These are phyloP conservation scores for Arthroderma sp. DNA, from an alignment of 2,329 filamentous ascomycete genomes.

Conservation along the genomic window DNA sequence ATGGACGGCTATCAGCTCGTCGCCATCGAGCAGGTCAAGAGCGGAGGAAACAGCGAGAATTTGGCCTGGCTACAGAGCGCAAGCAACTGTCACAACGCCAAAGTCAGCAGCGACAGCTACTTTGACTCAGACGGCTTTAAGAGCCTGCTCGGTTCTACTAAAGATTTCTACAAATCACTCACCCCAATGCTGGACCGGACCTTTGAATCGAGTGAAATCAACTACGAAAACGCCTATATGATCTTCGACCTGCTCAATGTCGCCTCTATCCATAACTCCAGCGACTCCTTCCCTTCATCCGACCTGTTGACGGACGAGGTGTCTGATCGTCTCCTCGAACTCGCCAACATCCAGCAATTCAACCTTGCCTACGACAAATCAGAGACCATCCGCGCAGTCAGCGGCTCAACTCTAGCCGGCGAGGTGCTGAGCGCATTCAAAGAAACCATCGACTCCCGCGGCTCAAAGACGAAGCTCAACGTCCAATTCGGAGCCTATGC, in stretches of 20 bases:
- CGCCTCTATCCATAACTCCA: conserved; percentile 48
- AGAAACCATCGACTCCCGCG: conserved; percentile 24
- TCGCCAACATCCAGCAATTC: conserved; percentile 71
- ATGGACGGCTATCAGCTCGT: conserved; percentile 75
- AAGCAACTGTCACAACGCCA: conserved; percentile 42
- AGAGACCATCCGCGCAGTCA: conserved; percentile 34
- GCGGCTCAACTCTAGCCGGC: conserved; percentile 53
- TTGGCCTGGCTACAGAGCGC: conserved; percentile 46
- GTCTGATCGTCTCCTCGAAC: conserved; percentile 51
- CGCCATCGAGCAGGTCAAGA: conserved; percentile 51
- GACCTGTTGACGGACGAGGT: conserved; percentile 47
- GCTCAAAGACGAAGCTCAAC: conserved; percentile 27
- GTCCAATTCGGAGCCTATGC: conserved; percentile 51
- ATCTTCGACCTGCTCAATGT: conserved; percentile 55
- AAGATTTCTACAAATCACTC: conserved; percentile 41
- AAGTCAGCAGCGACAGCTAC: conserved; percentile 46
- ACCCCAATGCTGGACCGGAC: conserved; percentile 40
- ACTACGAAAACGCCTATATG: conserved; percentile 50
- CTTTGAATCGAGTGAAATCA: conserved; percentile 36
- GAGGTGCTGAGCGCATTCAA: conserved; percentile 39
- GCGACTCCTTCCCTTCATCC: conserved; percentile 42
- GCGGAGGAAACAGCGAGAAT: conserved; percentile 47
- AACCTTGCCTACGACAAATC: conserved; percentile 64
- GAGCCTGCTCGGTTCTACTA: conserved; percentile 34
- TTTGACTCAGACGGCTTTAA: conserved; percentile 40